These are phyloP conservation scores for Gymnopilus dilepis DNA, from an alignment of 768 basidiomycete genomes.

Conservation along the genomic window DNA sequence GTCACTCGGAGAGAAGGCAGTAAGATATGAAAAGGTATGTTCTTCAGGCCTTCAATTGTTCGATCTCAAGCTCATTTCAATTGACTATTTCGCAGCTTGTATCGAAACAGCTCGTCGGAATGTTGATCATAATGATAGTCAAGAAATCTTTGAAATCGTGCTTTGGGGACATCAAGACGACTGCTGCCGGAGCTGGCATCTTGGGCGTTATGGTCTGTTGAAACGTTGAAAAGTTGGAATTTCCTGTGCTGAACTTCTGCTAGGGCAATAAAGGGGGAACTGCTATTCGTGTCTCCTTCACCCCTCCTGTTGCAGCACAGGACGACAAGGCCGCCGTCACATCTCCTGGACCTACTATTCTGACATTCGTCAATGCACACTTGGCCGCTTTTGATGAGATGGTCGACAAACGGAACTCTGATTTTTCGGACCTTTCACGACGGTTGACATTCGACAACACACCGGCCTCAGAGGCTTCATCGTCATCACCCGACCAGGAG, in stretches of 20 bases:
- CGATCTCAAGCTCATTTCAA: neutral
- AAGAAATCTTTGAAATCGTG: conserved; percentile 54
- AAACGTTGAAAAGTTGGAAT: neutral
- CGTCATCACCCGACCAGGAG: neutral
- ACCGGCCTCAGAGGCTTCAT: neutral
- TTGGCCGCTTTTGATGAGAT: conserved; percentile 86
- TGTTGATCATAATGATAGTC: conserved; percentile 73
- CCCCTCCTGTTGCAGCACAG: conserved; percentile 38
- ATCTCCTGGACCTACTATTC: conserved; percentile 45
- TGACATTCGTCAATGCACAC: conserved; percentile 85
- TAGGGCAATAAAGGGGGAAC: conserved; percentile 88
- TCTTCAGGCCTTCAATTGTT: neutral
- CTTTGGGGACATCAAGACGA: conserved; percentile 58
- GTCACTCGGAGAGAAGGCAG: conserved; percentile 69
- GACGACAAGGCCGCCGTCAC: conserved; percentile 12
- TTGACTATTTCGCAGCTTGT: conserved; percentile 49
- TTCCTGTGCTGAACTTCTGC: conserved; percentile 1
- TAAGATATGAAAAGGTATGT: conserved; percentile 76
- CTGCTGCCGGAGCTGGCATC: conserved; percentile 71
- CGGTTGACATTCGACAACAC: conserved; percentile 54
- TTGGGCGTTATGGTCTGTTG: conserved; percentile 75
- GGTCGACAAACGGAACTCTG: conserved; percentile 71
- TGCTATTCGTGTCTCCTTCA: conserved; percentile 65
- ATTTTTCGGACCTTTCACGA: conserved; percentile 73
- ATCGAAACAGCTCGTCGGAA: conserved; percentile 84